phyloP scores from a whole-genome alignment of 2,329 filamentous ascomycete species.

The Aspergillus fischeri region DNA sequence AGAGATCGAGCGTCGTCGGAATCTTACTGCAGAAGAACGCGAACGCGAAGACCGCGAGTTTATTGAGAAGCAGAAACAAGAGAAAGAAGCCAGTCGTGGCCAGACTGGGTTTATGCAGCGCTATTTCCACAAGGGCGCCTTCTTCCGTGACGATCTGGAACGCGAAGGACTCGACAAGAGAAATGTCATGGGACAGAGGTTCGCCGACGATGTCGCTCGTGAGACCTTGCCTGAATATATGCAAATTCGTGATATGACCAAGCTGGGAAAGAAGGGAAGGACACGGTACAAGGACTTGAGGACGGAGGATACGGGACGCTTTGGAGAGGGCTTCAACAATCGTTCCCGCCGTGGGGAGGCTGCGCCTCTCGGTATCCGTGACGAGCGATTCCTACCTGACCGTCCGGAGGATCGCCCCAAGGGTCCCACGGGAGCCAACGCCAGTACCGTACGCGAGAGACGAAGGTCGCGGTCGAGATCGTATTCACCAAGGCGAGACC shows the following conservation, averaged over 20 bases:
- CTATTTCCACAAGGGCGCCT: slow-evolving; percentile 95
- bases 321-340: slow-evolving; percentile 51
- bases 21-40: slow-evolving; percentile 81
- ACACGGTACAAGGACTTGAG: slow-evolving; percentile 87
- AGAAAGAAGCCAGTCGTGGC: slow-evolving; percentile 67
- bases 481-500: slow-evolving; percentile 45
- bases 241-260: slow-evolving; percentile 89
- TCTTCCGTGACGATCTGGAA: slow-evolving; percentile 79
- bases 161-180: slow-evolving; percentile 71
- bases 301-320: slow-evolving; percentile 84
- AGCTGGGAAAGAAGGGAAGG: slow-evolving; percentile 85
- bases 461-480: slow-evolving; percentile 43
- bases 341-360: slow-evolving; percentile 26
- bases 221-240: slow-evolving; percentile 85
- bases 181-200: slow-evolving; percentile 79
- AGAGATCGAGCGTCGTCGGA: slow-evolving; percentile 81
- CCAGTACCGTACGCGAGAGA: slow-evolving; percentile 38
- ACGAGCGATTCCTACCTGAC: slow-evolving; percentile 47
- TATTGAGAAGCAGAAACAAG: slow-evolving; percentile 72
- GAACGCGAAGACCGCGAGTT: slow-evolving; percentile 77
- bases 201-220: slow-evolving; percentile 80
- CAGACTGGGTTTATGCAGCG: slow-evolving; percentile 90
- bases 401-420: slow-evolving; percentile 30
- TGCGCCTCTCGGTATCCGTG: slow-evolving; percentile 36
- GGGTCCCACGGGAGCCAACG: slow-evolving; percentile 45